These are phyloP conservation scores for Penicillium griseofulvum DNA, from an alignment of 2,329 filamentous ascomycete species.

Conservation along the genomic window DNA sequence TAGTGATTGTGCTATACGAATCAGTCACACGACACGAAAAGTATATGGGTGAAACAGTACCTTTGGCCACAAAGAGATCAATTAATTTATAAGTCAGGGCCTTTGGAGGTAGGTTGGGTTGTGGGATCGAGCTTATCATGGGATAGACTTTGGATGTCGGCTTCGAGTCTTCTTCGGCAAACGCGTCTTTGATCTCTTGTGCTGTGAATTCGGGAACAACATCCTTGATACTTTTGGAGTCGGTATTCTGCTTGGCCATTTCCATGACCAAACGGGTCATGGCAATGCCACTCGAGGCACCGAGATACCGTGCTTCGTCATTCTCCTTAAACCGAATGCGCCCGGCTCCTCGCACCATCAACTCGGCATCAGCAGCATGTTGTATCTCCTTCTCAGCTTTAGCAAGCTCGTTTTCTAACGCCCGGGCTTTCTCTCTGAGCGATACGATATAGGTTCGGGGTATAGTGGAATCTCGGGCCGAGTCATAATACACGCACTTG, in stretches of 20 bases:
- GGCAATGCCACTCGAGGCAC: conserved; percentile 90
- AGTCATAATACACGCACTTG: conserved; percentile 93
- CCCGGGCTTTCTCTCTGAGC: conserved; percentile 80
- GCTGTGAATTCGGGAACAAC: conserved; percentile 75
- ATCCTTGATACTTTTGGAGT: conserved; percentile 86
- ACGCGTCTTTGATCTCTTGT: conserved; percentile 66
- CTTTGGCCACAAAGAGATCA: conserved; percentile 81
- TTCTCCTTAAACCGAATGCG: conserved; percentile 80
- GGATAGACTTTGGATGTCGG: conserved; percentile 80
- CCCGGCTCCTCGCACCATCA: conserved; percentile 82
- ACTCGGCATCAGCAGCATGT: conserved; percentile 69
- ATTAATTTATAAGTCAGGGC: conserved; percentile 74
- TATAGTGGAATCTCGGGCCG: conserved; percentile 78
- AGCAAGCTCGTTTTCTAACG: conserved; percentile 76
- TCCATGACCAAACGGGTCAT: conserved; percentile 96
- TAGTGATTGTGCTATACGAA: conserved; percentile 72
- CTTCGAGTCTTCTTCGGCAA: conserved; percentile 63
- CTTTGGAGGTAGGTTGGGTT: conserved; percentile 69
- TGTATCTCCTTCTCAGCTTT: conserved; percentile 75
- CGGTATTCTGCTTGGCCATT: conserved; percentile 88
- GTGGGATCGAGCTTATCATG: conserved; percentile 80
- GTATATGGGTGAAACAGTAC: conserved; percentile 43
- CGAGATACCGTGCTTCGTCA: conserved; percentile 86
- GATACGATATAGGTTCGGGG: conserved; percentile 89
- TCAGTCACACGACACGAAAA: conserved; percentile 15